These are phyloP conservation scores for grape (Vitis vinifera) DNA, from an alignment of 164 flowering plant species.

Conservation along the genomic window ASM3070453v1 NC_081811.1:11892501-11893000, in stretches of 20 bases:
- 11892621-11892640: too few relatives aligned
- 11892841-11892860: slow-evolving; percentile 83
- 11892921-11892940: slow-evolving; percentile 54
- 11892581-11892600: too few relatives aligned
- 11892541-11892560: too few relatives aligned
- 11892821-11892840: slow-evolving; percentile 92
- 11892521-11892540: too few relatives aligned
- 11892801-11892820: slow-evolving; percentile 71
- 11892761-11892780: slow-evolving; percentile 50
- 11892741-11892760: slow-evolving; percentile 39
- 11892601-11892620: too few relatives aligned
- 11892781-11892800: slow-evolving; percentile 36
- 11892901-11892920: slow-evolving; percentile 49
- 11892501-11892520: too few relatives aligned
- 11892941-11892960: slow-evolving; percentile 64
- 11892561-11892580: too few relatives aligned
- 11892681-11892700: too few relatives aligned
- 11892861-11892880: slow-evolving; percentile 81
- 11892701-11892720: too few relatives aligned
- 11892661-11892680: too few relatives aligned
- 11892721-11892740: too few relatives aligned
- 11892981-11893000: slow-evolving; percentile 75
- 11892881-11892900: slow-evolving; percentile 34
- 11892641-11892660: too few relatives aligned
- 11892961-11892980: slow-evolving; percentile 71